These are phyloP conservation scores for Cytospora schulzeri DNA, from an alignment of 2,329 filamentous ascomycete genomes.

Conservation along the genomic window DNA sequence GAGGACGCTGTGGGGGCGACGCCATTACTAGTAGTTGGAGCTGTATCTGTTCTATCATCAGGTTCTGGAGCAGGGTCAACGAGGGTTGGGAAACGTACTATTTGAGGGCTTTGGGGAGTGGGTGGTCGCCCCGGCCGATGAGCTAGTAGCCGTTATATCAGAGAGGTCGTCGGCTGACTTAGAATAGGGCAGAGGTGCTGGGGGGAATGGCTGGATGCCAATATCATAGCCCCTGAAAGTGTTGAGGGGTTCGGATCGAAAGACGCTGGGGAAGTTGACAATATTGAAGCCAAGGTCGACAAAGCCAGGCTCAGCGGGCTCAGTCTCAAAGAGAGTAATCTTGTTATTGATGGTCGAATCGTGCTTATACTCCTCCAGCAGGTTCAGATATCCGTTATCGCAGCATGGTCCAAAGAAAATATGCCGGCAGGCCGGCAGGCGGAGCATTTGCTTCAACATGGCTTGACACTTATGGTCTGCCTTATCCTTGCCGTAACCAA, in stretches of 20 bases:
- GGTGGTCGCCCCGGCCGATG: neutral
- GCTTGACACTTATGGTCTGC: constrained; percentile 41
- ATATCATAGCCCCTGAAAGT: constrained; percentile 13
- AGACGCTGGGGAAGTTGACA: constrained; percentile 35
- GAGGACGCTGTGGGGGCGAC: neutral
- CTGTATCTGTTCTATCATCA: neutral
- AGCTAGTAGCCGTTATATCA: neutral
- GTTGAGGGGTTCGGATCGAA: constrained; percentile 35
- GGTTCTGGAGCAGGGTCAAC: neutral
- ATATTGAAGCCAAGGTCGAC: constrained; percentile 35
- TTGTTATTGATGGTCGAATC: constrained; percentile 33
- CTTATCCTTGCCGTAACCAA: constrained; percentile 40
- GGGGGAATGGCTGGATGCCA: constrained; percentile 24
- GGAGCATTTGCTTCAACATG: constrained; percentile 39
- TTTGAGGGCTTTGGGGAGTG: neutral
- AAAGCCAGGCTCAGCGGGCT: constrained; percentile 37
- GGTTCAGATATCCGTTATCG: constrained; percentile 40
- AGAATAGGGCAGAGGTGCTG: neutral
- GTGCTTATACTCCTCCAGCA: constrained; percentile 38
- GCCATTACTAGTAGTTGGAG: neutral
- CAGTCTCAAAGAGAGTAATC: constrained; percentile 38
- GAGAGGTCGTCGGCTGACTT: neutral
- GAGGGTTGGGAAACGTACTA: neutral
- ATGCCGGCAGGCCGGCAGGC: constrained; percentile 37
- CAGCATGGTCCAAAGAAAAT: constrained; percentile 39